phyloP scores from a whole-genome alignment of 805 yeast species.

The Cyberlindnera suaveolens region DNA sequence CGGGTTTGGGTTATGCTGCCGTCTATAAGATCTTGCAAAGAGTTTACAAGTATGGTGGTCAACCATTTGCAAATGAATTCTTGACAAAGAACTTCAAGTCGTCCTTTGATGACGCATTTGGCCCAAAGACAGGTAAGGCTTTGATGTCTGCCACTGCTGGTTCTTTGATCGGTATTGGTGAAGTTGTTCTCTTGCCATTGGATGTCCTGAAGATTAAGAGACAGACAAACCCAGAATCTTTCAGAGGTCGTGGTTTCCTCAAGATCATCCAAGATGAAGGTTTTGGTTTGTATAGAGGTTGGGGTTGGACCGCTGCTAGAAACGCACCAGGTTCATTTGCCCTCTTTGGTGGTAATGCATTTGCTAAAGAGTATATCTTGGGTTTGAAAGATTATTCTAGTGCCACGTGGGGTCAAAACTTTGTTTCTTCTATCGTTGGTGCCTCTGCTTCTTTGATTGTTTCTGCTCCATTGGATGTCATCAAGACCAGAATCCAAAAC shows the following conservation, averaged over 20 bases:
- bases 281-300: constrained; percentile 88
- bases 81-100: constrained; percentile 67
- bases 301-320: constrained; percentile 99
- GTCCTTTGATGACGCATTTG: constrained; percentile 70
- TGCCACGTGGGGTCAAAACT: constrained; percentile 95
- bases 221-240: constrained; percentile 99
- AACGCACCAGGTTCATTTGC: constrained; percentile 99
- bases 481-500: constrained; percentile 97
- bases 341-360: constrained; percentile 96
- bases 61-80: constrained; percentile 95
- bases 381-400: constrained; percentile 79
- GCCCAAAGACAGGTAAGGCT: constrained; percentile 96
- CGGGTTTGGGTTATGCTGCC: constrained; percentile 98
- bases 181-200: constrained; percentile 87
- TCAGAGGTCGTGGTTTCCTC: constrained; percentile 94
- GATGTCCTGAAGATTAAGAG: constrained; percentile 97
- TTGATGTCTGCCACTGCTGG: constrained; percentile 96
- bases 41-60: constrained; percentile 98
- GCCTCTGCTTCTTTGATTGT: constrained; percentile 96
- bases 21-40: constrained; percentile 94
- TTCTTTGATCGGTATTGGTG: constrained; percentile 95
- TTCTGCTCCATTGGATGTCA: constrained; percentile 95
- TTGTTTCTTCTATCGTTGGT: constrained; percentile 90
- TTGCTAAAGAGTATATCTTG: constrained; percentile 93
- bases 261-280: constrained; percentile 89